phyloP scores from a whole-genome alignment of 441 rosid species.

The Bruguiera hainesii region DNA sequence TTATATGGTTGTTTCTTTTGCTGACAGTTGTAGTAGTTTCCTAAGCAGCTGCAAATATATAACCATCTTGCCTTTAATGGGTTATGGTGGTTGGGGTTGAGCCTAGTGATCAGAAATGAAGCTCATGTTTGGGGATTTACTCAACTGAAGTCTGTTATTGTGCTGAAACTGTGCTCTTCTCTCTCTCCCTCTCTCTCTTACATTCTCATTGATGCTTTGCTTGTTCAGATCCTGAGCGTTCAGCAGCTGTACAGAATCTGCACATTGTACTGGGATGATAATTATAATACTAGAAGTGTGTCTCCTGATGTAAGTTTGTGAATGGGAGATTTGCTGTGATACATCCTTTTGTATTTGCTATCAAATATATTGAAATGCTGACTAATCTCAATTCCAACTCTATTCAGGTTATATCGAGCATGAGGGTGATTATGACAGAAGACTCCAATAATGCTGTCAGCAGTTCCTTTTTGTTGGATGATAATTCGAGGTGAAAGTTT shows the following conservation, averaged over 20 bases:
- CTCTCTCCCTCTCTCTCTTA: not conserved
- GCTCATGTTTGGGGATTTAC: not conserved
- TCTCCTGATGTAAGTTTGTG: slow-evolving; percentile 66
- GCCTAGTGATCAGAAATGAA: not conserved
- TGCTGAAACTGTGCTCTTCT: too few relatives aligned
- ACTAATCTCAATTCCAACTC: slow-evolving; percentile 12
- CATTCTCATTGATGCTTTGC: slow-evolving; percentile 11
- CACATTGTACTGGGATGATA: slow-evolving; percentile 95
- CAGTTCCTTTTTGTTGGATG: slow-evolving; percentile 95
- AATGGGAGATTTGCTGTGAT: slow-evolving; percentile 1
- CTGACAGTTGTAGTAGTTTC: too few relatives aligned
- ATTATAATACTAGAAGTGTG: slow-evolving; percentile 96
- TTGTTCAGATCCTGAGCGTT: slow-evolving; percentile 85
- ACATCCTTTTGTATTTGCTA: not conserved
- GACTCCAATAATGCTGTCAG: slow-evolving; percentile 84
- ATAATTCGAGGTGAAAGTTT: slow-evolving; percentile 76
- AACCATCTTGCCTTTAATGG: too few relatives aligned
- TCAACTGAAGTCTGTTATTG: not conserved
- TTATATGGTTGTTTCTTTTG: too few relatives aligned
- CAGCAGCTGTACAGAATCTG: slow-evolving; percentile 99
- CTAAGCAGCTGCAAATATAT: too few relatives aligned
- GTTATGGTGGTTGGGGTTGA: too few relatives aligned
- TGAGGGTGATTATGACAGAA: slow-evolving; percentile 97
- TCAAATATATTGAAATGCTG: not conserved
- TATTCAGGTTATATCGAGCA: slow-evolving; percentile 88